Evolutionary conservation across 257 asterid species (phyloP).

Genomic region (Lycium ferocissimum): DNA sequence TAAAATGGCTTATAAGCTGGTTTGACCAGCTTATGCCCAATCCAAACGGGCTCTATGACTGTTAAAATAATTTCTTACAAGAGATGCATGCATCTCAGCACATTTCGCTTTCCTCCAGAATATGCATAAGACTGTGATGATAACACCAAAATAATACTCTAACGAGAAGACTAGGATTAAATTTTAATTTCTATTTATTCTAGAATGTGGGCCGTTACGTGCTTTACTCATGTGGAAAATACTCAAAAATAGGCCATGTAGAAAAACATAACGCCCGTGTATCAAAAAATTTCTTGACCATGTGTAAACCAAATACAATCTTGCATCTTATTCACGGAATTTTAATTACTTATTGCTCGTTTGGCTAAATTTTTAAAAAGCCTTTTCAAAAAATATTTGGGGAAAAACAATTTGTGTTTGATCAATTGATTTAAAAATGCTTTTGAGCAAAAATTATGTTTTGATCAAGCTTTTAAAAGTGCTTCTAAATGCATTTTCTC

Average conservation of each 20-base stretch:
- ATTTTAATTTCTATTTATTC: neutral
- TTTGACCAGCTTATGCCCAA: too few species aligned
- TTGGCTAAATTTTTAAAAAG: too few species aligned
- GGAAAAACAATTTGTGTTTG: too few species aligned
- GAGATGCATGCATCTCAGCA: neutral
- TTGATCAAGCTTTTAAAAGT: too few species aligned
- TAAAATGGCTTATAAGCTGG: too few species aligned
- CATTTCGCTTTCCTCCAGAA: conserved; percentile 2
- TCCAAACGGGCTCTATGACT: too few species aligned
- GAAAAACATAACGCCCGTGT: conserved; percentile 8
- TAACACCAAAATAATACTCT: neutral
- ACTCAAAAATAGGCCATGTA: neutral
- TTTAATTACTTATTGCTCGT: neutral
- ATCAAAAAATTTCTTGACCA: neutral
- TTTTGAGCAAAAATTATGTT: too few species aligned
- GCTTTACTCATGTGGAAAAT: neutral
- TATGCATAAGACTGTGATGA: neutral
- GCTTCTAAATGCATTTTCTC: too few species aligned
- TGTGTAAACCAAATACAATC: neutral
- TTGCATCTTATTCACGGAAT: neutral
- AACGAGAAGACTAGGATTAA: neutral
- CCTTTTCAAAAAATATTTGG: too few species aligned
- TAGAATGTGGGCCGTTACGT: neutral
- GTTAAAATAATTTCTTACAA: neutral
- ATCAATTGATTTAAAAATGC: too few species aligned